Conservation (phyloP, 208 protist genomes). For the Tritrichomonas foetus region DNA sequence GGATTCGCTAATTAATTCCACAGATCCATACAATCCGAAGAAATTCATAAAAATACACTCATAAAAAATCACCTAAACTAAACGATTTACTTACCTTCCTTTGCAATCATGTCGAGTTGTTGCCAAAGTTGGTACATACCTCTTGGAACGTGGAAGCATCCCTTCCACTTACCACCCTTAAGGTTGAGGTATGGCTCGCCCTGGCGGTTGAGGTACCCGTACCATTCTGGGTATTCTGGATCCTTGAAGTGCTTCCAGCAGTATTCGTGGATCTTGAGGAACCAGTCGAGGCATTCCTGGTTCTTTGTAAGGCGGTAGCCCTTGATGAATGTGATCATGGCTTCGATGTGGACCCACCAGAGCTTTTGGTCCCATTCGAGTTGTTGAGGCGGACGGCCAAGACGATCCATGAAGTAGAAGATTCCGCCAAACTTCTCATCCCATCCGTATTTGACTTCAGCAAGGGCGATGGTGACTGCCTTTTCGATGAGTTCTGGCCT, state of each 20-base stretch:
- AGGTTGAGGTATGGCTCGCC: background rate
- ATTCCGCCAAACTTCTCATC: background rate
- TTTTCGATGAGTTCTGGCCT: background rate
- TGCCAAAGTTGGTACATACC: background rate
- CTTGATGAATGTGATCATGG: background rate
- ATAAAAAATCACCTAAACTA: no score
- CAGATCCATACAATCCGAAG: no score
- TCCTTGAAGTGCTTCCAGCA: background rate
- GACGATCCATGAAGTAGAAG: background rate
- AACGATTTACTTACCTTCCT: no score
- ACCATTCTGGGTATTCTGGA: background rate
- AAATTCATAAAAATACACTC: no score
- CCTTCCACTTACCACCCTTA: background rate
- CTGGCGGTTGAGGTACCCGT: background rate
- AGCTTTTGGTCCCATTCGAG: background rate
- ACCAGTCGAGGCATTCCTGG: background rate
- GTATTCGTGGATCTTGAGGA: background rate
- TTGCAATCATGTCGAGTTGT: no score
- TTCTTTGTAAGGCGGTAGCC: background rate
- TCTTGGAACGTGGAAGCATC: background rate
- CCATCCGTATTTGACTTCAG: background rate
- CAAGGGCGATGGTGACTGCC: background rate
- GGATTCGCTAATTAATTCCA: no score
- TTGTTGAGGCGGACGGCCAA: background rate
- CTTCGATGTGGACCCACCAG: background rate